Evolutionary conservation across 2,329 filamentous ascomycete genomes (phyloP).

Genomic region (Pseudogymnoascus sp.): DNA sequence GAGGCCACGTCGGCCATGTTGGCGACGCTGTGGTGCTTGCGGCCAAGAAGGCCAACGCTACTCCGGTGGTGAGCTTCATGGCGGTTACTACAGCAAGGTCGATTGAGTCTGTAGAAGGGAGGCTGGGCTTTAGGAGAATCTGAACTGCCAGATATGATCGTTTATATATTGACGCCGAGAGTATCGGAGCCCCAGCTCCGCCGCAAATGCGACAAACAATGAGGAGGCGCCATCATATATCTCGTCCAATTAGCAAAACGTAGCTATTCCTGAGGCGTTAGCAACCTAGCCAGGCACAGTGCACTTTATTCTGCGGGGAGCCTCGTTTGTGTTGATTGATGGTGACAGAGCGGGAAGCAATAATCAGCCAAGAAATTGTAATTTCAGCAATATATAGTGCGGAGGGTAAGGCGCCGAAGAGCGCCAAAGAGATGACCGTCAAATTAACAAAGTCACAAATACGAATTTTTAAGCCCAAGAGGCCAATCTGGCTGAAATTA

Average conservation of each 20-base stretch:
- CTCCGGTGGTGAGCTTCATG: not conserved
- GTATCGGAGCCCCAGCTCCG: conserved; percentile 3
- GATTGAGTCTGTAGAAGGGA: not conserved
- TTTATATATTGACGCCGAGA: not conserved
- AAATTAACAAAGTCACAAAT: not conserved
- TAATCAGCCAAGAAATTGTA: not conserved
- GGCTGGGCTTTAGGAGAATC: not conserved
- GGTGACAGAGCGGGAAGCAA: not conserved
- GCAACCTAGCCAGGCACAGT: not conserved
- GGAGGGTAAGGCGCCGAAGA: not conserved
- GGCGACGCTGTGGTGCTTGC: not conserved
- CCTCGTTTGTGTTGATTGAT: not conserved
- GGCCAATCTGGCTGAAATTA: not conserved
- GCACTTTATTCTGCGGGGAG: not conserved
- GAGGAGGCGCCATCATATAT: not conserved
- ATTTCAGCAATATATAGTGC: not conserved
- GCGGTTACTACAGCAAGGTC: not conserved
- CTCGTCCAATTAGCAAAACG: not conserved
- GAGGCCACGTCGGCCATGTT: not conserved
- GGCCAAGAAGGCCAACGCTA: not conserved
- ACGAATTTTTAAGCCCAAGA: not conserved
- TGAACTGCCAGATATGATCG: not conserved
- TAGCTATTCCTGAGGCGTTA: not conserved
- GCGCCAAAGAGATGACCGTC: not conserved
- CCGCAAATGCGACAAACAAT: not conserved